A percentile compares a stretch with the other conserved stretches of the same genome.
These are phyloP conservation scores for Agrocybe praecox DNA, from an alignment of 768 basidiomycete species.

Conservation along the genomic window DNA sequence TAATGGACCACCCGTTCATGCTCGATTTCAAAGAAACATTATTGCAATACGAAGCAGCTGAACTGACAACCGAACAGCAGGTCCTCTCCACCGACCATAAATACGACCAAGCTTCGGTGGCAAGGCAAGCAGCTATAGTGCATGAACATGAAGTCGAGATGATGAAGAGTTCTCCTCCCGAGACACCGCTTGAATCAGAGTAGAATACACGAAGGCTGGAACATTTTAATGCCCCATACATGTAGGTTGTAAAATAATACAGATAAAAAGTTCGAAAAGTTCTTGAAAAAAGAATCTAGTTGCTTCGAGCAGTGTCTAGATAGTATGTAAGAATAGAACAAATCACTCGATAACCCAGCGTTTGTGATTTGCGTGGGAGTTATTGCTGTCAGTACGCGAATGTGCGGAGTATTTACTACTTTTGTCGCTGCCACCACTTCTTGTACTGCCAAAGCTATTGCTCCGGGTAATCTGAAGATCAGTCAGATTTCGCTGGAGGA, in stretches of 20 bases:
- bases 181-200: constrained; percentile 39
- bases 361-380: constrained; percentile 36
- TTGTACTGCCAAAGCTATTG: constrained; percentile 39
- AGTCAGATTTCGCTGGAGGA: constrained; percentile 36
- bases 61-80: constrained; percentile 51
- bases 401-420: constrained; percentile 28
- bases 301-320: constrained; percentile 6
- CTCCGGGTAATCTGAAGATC: constrained; percentile 30
- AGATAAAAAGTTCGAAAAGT: constrained; percentile 13
- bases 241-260: constrained; percentile 13
- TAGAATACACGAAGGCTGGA: constrained; percentile 1
- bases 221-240: constrained; percentile 10
- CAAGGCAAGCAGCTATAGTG: constrained; percentile 56
- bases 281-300: constrained; percentile 1
- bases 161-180: constrained; percentile 54
- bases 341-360: constrained; percentile 63
- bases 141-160: constrained; percentile 64
- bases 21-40: constrained; percentile 76
- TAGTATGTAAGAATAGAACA: constrained; percentile 2
- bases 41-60: constrained; percentile 65
- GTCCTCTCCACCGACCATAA: constrained; percentile 49
- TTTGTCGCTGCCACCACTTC: constrained; percentile 38
- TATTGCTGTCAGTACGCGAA: constrained; percentile 24
- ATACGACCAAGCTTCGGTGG: constrained; percentile 52
- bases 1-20: constrained; percentile 92